Evolutionary conservation across 805 yeast genomes (phyloP), one percentile per base, ranked within the genome.

Genomic region (Dipodascus albidus): DNA sequence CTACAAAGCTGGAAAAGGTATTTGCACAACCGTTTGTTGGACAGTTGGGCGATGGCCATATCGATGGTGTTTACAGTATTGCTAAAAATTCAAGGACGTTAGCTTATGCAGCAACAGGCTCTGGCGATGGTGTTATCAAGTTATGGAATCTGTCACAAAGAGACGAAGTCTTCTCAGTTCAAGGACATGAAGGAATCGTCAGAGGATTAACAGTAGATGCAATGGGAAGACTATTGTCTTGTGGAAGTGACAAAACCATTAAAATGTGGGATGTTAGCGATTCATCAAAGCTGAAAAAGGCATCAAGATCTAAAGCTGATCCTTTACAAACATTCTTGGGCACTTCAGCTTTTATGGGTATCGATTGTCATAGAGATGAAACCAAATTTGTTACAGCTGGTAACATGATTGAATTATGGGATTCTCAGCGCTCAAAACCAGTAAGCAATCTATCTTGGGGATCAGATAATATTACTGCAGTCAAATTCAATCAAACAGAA

Each of bases 21-120:
- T 93, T 93, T 77, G 98, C 99, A 0, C 90, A 90, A 64, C 99
- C 99, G 1, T 93, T 93, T 68, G 76, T 95, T 20, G 96, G 96
- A 0, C 98, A 93, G 65, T 70, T 93, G 38, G 99, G 99, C 2
- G 78, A 80, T 56, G 99, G 99, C 6, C 99, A 95, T 65, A 74
- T 91, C 54, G 99, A 93, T 66, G 98, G 97, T 55, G 88, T 93
- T 14, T 91, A 93, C 68, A 73, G 83, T 17, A 78, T 93, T 49
- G 95, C 96, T 3, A 85, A 84, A 67, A 85, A 90, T 68, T 81
- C 81, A 64, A 70, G 76, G 48, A 73, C 78, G 48, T 74, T 89
- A 51, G 85, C 81, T 62, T 82, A 82, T 63, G 69, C 91, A 24
- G 97, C 97, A 1, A 80, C 93, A 8, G 97, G 96, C 8, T 82